Evolutionary conservation across 257 asterid species (phyloP).

Genomic region (Ilex asprella): DNA sequence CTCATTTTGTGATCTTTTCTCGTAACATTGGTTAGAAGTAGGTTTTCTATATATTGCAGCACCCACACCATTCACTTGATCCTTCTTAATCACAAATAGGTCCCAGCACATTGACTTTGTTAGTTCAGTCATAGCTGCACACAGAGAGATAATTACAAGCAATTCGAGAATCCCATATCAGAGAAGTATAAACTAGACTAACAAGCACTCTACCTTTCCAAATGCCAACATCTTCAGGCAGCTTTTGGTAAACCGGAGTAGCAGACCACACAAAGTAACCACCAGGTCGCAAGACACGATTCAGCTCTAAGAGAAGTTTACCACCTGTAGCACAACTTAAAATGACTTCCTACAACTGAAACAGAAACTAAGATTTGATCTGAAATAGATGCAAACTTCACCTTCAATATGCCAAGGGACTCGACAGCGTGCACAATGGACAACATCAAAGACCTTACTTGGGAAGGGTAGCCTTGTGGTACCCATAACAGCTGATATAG

Average conservation of each 20-base stretch:
- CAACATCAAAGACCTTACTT: conserved; percentile 22
- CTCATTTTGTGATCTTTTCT: conserved; percentile 24
- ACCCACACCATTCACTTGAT: conserved; percentile 25
- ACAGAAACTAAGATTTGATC: neutral
- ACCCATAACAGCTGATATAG: conserved; percentile 29
- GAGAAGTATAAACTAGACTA: neutral
- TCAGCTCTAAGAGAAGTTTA: conserved; percentile 31
- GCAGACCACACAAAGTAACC: conserved; percentile 37
- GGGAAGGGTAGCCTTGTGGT: conserved; percentile 26
- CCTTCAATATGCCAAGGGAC: conserved; percentile 32
- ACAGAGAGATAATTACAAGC: neutral
- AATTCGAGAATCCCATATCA: neutral
- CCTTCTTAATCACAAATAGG: conserved; percentile 19
- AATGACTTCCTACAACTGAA: neutral
- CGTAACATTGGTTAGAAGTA: conserved; percentile 28
- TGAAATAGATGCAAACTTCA: neutral
- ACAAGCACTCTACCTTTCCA: conserved; percentile 23
- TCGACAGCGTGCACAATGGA: conserved; percentile 33
- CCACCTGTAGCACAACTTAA: conserved; percentile 23
- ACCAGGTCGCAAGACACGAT: conserved; percentile 33
- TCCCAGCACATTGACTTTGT: conserved; percentile 26
- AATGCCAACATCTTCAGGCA: conserved; percentile 24
- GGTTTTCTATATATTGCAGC: conserved; percentile 29
- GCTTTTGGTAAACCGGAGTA: conserved; percentile 29
- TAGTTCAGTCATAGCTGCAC: conserved; percentile 19